Percentiles rank a stretch among this genome's conserved stretches.
Evolutionary conservation across 805 yeast species (phyloP).

Genomic region (Metschnikowia koreensis): DNA sequence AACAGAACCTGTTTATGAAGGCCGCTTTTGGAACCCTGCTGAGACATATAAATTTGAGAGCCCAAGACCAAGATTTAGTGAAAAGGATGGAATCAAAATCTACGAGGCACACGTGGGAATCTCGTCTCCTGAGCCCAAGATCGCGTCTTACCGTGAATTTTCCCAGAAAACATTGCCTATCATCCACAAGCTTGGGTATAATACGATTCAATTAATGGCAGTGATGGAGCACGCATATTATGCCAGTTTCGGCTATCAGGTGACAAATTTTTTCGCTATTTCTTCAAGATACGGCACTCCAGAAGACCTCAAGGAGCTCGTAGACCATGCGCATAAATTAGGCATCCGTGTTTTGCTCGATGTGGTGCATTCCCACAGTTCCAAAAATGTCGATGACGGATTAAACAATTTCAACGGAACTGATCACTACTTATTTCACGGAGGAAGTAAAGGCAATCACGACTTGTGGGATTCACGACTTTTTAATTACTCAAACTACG

Average conservation of each 20-base stretch:
- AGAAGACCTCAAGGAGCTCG: constrained; percentile 84
- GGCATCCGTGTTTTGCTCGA: constrained; percentile 87
- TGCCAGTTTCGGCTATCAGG: constrained; percentile 97
- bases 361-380: constrained; percentile 94
- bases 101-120: constrained; percentile 97
- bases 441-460: constrained; percentile 86
- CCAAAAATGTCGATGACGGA: constrained; percentile 93
- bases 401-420: constrained; percentile 92
- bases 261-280: constrained; percentile 86
- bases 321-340: constrained; percentile 86
- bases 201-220: constrained; percentile 95
- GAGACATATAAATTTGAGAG: constrained; percentile 56
- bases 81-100: constrained; percentile 54
- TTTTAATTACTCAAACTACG: constrained; percentile 88
- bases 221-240: constrained; percentile 98
- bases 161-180: constrained; percentile 78
- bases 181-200: constrained; percentile 81
- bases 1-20: constrained; percentile 64
- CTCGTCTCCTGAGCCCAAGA: constrained; percentile 82
- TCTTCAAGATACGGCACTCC: constrained; percentile 94
- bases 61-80: constrained; percentile 53
- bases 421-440: constrained; percentile 91
- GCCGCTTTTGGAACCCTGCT: constrained; percentile 87
- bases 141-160: constrained; percentile 85
- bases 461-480: constrained; percentile 95